A percentile compares a stretch with the other conserved stretches of the same genome.
Evolutionary conservation across 2,329 filamentous ascomycete genomes (phyloP).

Genomic region (Amesomyces nigricolor): DNA sequence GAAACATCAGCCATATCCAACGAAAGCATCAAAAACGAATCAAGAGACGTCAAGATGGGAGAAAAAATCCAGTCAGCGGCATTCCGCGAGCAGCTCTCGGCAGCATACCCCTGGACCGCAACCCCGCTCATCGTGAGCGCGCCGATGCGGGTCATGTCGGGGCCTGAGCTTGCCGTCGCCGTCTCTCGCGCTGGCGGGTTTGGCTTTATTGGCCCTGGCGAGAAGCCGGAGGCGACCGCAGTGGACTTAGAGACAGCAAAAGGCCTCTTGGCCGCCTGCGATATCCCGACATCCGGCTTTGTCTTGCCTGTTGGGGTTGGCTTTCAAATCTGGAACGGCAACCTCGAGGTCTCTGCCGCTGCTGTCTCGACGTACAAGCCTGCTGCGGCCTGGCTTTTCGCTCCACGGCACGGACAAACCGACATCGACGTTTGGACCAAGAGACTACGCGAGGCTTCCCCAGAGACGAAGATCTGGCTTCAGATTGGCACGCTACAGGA

Average conservation of each 20-base stretch:
- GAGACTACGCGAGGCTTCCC: conserved; percentile 36
- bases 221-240: conserved; percentile 30
- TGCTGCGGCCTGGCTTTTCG: conserved; percentile 45
- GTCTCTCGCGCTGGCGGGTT: conserved; percentile 68
- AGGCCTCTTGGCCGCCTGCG: conserved; percentile 19
- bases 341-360: conserved; percentile 30
- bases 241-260: conserved; percentile 31
- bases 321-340: conserved; percentile 41
- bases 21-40: no score
- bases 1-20: no score
- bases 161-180: conserved; percentile 51
- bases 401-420: conserved; percentile 33
- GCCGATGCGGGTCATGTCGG: conserved; percentile 63
- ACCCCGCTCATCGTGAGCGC: conserved; percentile 55
- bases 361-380: conserved; percentile 32
- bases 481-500: conserved; percentile 47
- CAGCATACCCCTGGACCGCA: conserved; percentile 47
- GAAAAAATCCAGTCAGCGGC: conserved; percentile 8
- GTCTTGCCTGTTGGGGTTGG: conserved; percentile 43
- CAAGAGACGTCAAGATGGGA: background rate
- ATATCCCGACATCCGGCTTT: conserved; percentile 7
- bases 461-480: conserved; percentile 45
- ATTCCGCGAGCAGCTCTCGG: conserved; percentile 2
- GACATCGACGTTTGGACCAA: conserved; percentile 42
- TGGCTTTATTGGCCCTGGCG: conserved; percentile 41